These are phyloP conservation scores for Tolypocladium inflatum DNA, from an alignment of 2,329 filamentous ascomycete species.

Conservation along the genomic window DNA sequence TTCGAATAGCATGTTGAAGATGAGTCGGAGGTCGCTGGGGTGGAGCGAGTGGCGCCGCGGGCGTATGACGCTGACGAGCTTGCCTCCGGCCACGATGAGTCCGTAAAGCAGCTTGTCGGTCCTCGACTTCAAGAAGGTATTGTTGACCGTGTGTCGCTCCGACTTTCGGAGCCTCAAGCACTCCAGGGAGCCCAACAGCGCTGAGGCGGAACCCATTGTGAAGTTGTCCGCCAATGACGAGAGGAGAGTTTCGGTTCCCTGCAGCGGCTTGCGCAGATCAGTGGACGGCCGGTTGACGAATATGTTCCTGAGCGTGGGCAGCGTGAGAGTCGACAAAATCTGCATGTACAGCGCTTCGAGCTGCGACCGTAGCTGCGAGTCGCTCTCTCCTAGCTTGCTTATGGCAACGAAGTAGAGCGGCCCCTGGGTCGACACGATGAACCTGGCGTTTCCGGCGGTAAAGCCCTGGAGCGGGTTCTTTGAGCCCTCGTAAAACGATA, in stretches of 20 bases:
- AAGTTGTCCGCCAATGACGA: constrained; percentile 93
- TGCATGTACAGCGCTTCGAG: constrained; percentile 97
- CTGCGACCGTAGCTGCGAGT: constrained; percentile 76
- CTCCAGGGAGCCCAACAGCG: constrained; percentile 81
- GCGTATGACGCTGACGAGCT: constrained; percentile 87
- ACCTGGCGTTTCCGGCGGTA: constrained; percentile 75
- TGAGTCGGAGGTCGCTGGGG: constrained; percentile 87
- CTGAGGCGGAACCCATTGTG: constrained; percentile 82
- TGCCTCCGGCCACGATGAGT: constrained; percentile 82
- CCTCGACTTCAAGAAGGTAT: constrained; percentile 69
- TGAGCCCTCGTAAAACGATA: constrained; percentile 85
- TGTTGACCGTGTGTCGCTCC: constrained; percentile 79
- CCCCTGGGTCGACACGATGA: constrained; percentile 76
- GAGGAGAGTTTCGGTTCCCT: constrained; percentile 84
- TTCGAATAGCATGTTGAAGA: constrained; percentile 99
- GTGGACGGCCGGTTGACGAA: constrained; percentile 90
- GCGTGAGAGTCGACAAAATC: constrained; percentile 86
- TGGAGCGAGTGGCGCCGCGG: constrained; percentile 93
- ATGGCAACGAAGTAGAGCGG: constrained; percentile 91
- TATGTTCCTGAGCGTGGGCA: constrained; percentile 77
- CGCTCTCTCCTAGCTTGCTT: constrained; percentile 85
- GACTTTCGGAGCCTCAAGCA: constrained; percentile 88
- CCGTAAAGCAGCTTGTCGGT: constrained; percentile 80
- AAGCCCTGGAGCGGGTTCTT: constrained; percentile 74
- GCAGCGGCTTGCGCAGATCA: constrained; percentile 78